Evolutionary conservation across 805 yeast species (phyloP), one percentile per base, ranked within the genome.

Genomic region (Blastobotrys peoriensis): DNA sequence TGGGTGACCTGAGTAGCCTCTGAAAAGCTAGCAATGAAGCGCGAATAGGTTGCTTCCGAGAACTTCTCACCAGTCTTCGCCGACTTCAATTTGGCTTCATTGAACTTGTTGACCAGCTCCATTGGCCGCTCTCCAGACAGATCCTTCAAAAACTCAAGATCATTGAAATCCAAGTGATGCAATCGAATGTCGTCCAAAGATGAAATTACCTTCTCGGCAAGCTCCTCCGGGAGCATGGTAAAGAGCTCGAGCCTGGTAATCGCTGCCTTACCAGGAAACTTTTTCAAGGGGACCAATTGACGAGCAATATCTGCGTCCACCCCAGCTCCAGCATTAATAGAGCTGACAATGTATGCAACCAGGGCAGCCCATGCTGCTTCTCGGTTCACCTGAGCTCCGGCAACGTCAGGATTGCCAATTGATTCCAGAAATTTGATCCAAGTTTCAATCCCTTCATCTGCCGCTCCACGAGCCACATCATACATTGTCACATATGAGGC

Each of bases 341-440:
- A 57, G 37, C 55, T 57, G 18, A 46, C 45, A 38, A 59, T 47
- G 45, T 62, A 63, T 8, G 65, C 62, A 2, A 58, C 59, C 18
- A 63, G 51, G 4, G 66, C 66, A 4, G 64, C 53, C 36, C 56
- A 33, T 1, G 63, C 62, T 5, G 65, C 61, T 13, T 60, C 57
- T 21, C 51, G 45, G 42, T 56, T 59, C 33, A 50, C 54, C 2
- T 47, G 49, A 17, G 38, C 33, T 4, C 54, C 47, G 10, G 60
- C 52, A 10, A 45, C 36, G 3, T 28, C 43, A 17, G 47, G 38
- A 22, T 35, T 22, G 5, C 57, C 54, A 16, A 60, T 47, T 2
- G 52, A 45, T 47, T 62, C 66, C n/a, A 60, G 52, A 36, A 60
- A 53, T 17, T 54, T 55, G 22, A 62, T 61, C 66, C 66, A 62